Conservation (phyloP, 345 rosid genomes). For the Populus nigra region DNA sequence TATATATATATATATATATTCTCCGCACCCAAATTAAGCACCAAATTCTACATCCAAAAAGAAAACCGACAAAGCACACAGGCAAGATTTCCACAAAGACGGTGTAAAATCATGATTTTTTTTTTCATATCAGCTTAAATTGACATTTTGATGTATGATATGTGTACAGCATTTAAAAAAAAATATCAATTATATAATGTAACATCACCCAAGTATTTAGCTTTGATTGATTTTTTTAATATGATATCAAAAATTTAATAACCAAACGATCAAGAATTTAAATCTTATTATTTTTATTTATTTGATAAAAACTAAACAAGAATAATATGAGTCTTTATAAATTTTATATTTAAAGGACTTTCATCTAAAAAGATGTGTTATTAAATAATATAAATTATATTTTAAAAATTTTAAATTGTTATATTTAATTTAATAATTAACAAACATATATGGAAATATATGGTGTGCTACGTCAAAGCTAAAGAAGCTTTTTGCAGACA, state of each 20-base stretch:
- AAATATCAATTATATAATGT: too few species aligned
- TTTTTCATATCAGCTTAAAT: not conserved
- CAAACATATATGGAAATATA: not conserved
- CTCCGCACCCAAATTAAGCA: not conserved
- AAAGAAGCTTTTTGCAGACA: not conserved
- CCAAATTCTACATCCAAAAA: not conserved
- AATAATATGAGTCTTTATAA: fast-evolving
- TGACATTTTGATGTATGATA: not conserved
- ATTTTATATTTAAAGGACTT: fast-evolving
- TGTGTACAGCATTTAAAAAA: fast-evolving
- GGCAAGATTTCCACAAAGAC: not conserved
- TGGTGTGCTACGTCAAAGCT: not conserved
- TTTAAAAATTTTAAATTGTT: too few species aligned
- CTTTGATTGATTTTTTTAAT: too few species aligned
- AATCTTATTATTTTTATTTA: too few species aligned
- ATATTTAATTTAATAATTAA: too few species aligned
- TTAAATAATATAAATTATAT: too few species aligned
- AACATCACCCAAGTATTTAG: too few species aligned
- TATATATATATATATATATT: too few species aligned
- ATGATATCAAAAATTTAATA: fast-evolving
- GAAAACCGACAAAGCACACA: not conserved
- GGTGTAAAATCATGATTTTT: not conserved
- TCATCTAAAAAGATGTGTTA: fast-evolving
- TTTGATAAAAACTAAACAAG: too few species aligned
- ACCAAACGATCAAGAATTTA: fast-evolving